Conservation (phyloP, 768 basidiomycete species). For the Tulasnella sp. region DNA sequence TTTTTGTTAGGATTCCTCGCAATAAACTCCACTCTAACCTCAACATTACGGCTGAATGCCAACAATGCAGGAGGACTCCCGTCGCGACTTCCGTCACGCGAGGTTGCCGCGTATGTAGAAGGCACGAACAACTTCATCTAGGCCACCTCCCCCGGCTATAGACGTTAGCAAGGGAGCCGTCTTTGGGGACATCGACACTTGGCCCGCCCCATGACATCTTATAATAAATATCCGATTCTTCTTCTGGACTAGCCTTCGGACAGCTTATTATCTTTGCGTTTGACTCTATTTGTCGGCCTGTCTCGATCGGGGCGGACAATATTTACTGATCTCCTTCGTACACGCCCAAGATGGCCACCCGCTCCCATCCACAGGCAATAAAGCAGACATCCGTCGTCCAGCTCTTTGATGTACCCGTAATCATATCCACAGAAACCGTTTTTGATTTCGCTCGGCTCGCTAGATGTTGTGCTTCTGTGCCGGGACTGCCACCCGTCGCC, state of each 20-base stretch:
- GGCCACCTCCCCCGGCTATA: too few relatives aligned
- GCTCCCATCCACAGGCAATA: neutral
- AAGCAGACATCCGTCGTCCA: neutral
- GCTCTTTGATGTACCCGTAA: neutral
- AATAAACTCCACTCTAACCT: too few relatives aligned
- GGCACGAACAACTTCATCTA: too few relatives aligned
- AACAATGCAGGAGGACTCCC: too few relatives aligned
- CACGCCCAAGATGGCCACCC: neutral
- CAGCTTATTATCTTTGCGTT: too few relatives aligned
- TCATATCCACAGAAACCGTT: neutral
- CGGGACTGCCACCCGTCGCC: neutral
- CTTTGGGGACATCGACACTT: neutral
- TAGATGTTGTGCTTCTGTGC: neutral
- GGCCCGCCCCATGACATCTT: neutral
- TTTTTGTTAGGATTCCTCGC: too few relatives aligned
- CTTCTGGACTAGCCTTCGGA: neutral
- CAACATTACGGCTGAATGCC: too few relatives aligned
- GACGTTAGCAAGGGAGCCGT: too few relatives aligned
- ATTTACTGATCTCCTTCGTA: neutral
- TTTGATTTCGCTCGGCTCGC: neutral
- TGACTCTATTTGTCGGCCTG: neutral
- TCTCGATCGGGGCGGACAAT: neutral
- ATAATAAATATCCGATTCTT: neutral
- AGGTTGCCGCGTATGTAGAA: too few relatives aligned
- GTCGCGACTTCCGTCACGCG: too few relatives aligned